phyloP scores from a whole-genome alignment of 192 early-diverging fungal genomes.

The Coemansia nantahalensis region DNA sequence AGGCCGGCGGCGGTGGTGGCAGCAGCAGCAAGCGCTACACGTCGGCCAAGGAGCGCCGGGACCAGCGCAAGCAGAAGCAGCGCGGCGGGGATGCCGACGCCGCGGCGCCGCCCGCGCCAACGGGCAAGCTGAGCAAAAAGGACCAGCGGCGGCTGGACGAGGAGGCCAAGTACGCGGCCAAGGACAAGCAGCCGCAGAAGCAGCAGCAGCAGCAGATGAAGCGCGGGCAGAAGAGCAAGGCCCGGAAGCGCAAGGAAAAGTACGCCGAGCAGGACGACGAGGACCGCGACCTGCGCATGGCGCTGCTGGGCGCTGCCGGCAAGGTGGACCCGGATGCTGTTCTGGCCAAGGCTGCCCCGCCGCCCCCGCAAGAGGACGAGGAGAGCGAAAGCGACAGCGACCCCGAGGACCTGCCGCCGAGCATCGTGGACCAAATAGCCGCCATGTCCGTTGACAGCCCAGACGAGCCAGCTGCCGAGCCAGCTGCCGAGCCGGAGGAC shows the following conservation, averaged over 20 bases:
- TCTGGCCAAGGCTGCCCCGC: no score
- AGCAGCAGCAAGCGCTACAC: constrained; percentile 42
- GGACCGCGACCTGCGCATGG: constrained; percentile 78
- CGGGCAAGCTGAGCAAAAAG: constrained; percentile 33
- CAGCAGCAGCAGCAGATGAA: constrained; percentile 44
- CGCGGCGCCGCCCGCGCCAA: not conserved
- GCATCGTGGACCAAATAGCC: constrained; percentile 24
- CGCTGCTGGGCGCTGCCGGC: constrained; percentile 68
- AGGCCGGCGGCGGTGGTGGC: no score
- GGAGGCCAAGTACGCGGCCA: constrained; percentile 31
- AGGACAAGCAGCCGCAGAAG: constrained; percentile 19
- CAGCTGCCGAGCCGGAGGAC: constrained; percentile 1
- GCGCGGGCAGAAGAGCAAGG: constrained; percentile 86
- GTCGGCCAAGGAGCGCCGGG: constrained; percentile 82
- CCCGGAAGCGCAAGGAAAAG: constrained; percentile 90
- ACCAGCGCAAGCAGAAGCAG: constrained; percentile 64
- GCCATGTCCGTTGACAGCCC: constrained; percentile 5
- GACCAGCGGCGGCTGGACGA: constrained; percentile 31
- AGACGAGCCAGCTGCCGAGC: not conserved
- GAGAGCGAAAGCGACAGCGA: no score
- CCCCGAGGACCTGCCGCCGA: constrained; percentile 3
- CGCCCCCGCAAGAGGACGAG: no score
- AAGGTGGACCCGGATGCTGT: constrained; percentile 44
- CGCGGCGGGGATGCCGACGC: not conserved
- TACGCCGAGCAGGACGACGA: constrained; percentile 93